Evolutionary conservation across 371 early-diverging fungal species (phyloP), one percentile per base, ranked within the genome.

Genomic region (Mycotypha africana): DNA sequence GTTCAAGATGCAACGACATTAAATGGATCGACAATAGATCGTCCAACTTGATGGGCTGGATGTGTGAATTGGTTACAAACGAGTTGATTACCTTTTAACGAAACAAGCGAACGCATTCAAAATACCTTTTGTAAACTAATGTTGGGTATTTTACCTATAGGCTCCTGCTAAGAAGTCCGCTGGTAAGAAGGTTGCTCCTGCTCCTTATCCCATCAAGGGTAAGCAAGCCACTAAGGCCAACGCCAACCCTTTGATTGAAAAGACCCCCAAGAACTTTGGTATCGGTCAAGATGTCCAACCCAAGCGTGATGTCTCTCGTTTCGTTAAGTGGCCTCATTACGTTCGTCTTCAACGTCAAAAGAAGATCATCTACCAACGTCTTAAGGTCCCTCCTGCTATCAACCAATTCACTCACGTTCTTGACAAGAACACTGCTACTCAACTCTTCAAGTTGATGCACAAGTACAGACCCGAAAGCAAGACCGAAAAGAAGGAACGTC

Each of bases 391-490:
- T 52, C 98, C 99, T 32, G 89, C 99, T 42, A 85, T 99, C 80
- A 95, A 99, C 89, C 99, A 99, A 84, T 99, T 99, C 90, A 88
- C 90, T 67, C 88, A 93, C 73, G 84, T 86, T 42, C 78, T 98
- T 61, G 95, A 97, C 84, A 88, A 91, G 81, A 94, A 96, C 87
- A 95, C 93, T 60, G 96, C 96, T 62, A 88, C 93, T 55, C 88
- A 93, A 81, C 78, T 93, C 58, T 92, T 99, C 87, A 95, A 94
- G 82, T 83, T 93, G 59, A 74, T 90, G 51, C 79, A 88, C 89
- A 98, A 98, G 86, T 99, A 99, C 91, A 92, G 92, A 66, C 99
- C 99, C 51, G 99, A 99, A 82, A 94, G 89, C 78, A 88, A 84
- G 76, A 67, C 78, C 48, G 95, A 99, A 82, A 98, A 98, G 90